phyloP scores from a whole-genome alignment of 2,329 filamentous ascomycete species.

The Phaeosphaeriaceae sp. region DNA sequence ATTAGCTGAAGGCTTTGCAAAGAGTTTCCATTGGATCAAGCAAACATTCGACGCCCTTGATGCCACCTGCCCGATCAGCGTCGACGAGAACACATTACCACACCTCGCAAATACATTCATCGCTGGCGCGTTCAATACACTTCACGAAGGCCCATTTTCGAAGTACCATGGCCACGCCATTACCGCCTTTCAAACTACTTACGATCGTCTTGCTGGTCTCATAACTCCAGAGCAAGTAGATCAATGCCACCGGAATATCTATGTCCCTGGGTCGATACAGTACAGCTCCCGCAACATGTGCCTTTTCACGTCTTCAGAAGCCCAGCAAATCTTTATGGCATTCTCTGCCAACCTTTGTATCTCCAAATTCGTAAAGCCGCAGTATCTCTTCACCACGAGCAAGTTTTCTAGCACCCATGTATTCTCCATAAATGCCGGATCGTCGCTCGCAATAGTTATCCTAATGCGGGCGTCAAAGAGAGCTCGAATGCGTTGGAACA shows the following conservation, averaged over 20 bases:
- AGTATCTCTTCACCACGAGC: constrained; percentile 52
- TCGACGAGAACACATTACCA: too few species aligned
- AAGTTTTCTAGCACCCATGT: constrained; percentile 58
- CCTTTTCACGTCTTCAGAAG: constrained; percentile 31
- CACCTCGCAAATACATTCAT: too few species aligned
- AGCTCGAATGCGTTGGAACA: constrained; percentile 44
- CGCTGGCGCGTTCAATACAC: too few species aligned
- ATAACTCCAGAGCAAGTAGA: not conserved
- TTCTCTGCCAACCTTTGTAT: constrained; percentile 53
- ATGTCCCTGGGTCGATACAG: not conserved
- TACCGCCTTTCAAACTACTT: not conserved
- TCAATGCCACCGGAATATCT: not conserved
- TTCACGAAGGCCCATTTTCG: too few species aligned
- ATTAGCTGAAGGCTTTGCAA: too few species aligned
- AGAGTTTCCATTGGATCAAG: too few species aligned
- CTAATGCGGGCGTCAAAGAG: constrained; percentile 51
- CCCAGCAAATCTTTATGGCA: constrained; percentile 58
- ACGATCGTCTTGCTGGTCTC: not conserved
- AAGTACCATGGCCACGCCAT: too few species aligned
- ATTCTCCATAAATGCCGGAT: constrained; percentile 58
- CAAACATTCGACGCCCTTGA: too few species aligned
- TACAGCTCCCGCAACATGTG: constrained; percentile 1
- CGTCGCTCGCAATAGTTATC: constrained; percentile 40
- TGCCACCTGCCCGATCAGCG: too few species aligned
- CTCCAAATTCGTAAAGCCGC: constrained; percentile 50